Conservation (phyloP, 805 yeast genomes). For the Saccharomycopsis schoenii region DNA sequence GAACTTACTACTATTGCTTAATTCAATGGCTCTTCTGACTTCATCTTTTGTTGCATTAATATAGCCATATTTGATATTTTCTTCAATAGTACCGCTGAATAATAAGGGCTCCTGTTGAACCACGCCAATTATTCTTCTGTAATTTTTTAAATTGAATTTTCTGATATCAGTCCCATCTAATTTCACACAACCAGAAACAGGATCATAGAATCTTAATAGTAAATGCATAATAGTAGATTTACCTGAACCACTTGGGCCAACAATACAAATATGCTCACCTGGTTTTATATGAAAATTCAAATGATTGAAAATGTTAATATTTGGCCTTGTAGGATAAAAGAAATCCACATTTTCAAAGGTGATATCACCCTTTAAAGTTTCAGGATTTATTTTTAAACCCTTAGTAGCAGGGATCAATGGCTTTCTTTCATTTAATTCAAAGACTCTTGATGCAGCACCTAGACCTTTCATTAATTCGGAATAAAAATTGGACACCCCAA, state of each 20-base stretch:
- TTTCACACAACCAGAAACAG: conserved; percentile 48
- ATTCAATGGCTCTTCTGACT: conserved; percentile 45
- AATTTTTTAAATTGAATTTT: conserved; percentile 59
- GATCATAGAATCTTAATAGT: conserved; percentile 76
- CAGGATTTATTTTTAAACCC: conserved; percentile 39
- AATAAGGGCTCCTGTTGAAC: conserved; percentile 91
- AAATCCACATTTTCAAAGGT: conserved; percentile 56
- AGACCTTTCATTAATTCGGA: conserved; percentile 95
- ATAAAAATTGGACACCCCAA: conserved; percentile 84
- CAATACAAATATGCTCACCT: conserved; percentile 88
- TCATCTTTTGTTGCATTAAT: conserved; percentile 52
- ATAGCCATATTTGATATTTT: conserved; percentile 72
- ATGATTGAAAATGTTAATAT: conserved; percentile 52
- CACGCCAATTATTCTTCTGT: conserved; percentile 70
- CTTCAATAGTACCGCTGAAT: conserved; percentile 76
- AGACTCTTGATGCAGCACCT: conserved; percentile 88
- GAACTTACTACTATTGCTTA: conserved; percentile 69
- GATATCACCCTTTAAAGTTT: conserved; percentile 40
- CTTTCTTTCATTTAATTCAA: conserved; percentile 72
- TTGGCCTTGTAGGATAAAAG: conserved; percentile 76
- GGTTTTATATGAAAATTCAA: conserved; percentile 53
- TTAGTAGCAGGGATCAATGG: conserved; percentile 60
- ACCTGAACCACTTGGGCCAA: conserved; percentile 97
- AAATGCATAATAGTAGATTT: conserved; percentile 81
- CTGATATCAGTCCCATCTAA: conserved; percentile 58